phyloP scores from a whole-genome alignment of 352 stramenopile genomes.

The Globisporangium mamillatum region DNA sequence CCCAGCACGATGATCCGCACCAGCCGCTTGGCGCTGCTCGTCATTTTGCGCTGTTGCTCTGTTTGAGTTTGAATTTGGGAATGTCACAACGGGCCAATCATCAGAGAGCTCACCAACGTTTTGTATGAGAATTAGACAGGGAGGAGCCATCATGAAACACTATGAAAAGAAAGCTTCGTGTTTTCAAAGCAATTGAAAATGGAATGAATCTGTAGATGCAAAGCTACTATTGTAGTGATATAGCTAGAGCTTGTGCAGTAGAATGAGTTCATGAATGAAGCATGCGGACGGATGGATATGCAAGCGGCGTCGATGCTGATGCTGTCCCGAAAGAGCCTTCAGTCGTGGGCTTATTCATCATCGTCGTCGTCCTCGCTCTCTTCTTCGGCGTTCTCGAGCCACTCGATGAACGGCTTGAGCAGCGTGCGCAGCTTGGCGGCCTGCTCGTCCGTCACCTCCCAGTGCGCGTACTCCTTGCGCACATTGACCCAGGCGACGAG shows the following conservation, averaged over 20 bases:
- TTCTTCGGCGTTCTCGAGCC: slow-evolving; percentile 96
- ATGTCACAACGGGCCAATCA: not conserved
- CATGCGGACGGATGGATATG: not conserved
- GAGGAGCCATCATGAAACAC: not conserved
- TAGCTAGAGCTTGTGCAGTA: not conserved
- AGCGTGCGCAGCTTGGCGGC: slow-evolving; percentile 81
- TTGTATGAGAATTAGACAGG: not conserved
- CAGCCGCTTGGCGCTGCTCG: slow-evolving; percentile 1
- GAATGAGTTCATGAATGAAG: not conserved
- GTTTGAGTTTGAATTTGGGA: not conserved
- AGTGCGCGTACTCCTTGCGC: slow-evolving; percentile 82
- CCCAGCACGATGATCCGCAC: slow-evolving; percentile 58
- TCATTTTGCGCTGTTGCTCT: not conserved
- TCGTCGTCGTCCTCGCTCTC: slow-evolving; percentile 80
- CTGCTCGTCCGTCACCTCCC: slow-evolving; percentile 87
- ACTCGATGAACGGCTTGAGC: slow-evolving; percentile 94
- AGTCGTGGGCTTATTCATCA: slow-evolving; percentile 40
- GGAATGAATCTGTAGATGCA: not conserved
- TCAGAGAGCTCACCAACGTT: not conserved
- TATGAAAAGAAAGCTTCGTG: not conserved
- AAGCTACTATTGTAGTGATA: not conserved
- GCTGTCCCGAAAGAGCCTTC: not conserved
- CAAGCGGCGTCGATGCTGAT: not conserved
- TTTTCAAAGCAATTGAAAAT: not conserved
- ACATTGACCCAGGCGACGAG: slow-evolving; percentile 91